Conservation (phyloP, 2,329 filamentous ascomycete species). For the Verticillium longisporum region DNA sequence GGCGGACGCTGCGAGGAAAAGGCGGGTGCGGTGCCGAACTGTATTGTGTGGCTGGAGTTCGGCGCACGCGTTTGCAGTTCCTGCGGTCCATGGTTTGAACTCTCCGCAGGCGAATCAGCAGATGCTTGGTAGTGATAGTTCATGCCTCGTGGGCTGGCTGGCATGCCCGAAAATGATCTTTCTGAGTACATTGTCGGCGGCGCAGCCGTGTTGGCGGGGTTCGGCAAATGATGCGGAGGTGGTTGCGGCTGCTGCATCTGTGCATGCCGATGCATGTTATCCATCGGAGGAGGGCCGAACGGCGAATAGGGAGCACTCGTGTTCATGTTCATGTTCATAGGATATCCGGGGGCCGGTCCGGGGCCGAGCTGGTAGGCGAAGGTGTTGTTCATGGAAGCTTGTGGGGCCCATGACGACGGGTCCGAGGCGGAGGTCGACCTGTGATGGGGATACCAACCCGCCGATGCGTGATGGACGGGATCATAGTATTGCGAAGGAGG, state of each 20-base stretch:
- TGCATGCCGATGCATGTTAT: not conserved
- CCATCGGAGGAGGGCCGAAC: not conserved
- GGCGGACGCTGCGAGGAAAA: conserved; percentile 3
- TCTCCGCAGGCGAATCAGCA: not conserved
- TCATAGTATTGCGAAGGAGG: not conserved
- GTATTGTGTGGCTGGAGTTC: conserved; percentile 4
- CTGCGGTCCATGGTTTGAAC: not conserved
- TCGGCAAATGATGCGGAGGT: not conserved
- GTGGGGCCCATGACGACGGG: not conserved
- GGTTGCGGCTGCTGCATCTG: not conserved
- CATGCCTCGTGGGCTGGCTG: not conserved
- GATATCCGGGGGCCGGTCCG: not conserved
- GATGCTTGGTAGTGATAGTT: not conserved
- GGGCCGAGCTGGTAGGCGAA: not conserved
- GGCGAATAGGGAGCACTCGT: not conserved
- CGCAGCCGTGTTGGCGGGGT: not conserved
- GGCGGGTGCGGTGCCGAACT: conserved; percentile 10
- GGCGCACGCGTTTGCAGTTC: not conserved
- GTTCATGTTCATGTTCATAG: not conserved
- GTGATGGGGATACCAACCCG: not conserved
- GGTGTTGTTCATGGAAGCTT: not conserved
- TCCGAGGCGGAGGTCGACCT: not conserved
- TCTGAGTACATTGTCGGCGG: not conserved
- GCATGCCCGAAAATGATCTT: not conserved
- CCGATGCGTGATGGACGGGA: not conserved